Evolutionary conservation across 192 early-diverging fungal genomes (phyloP).

Genomic region (Coemansia aciculifera): DNA sequence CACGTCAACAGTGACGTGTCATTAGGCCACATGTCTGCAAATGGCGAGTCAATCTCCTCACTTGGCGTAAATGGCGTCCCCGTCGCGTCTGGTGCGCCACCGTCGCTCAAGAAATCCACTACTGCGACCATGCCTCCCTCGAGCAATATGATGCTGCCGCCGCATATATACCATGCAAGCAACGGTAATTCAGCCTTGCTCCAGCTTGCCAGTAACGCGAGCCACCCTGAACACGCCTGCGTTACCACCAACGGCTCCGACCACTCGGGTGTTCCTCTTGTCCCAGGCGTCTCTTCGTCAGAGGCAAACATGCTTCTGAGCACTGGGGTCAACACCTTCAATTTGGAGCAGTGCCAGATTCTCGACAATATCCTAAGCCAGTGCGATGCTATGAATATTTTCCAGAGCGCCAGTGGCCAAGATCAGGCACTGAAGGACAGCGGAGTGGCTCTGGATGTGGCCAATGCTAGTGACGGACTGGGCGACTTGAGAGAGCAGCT

Average conservation of each 20-base stretch:
- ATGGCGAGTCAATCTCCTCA: neutral
- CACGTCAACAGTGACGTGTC: slow-evolving; percentile 4
- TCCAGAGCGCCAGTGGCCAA: neutral
- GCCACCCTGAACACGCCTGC: neutral
- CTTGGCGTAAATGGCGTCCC: neutral
- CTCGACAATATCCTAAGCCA: neutral
- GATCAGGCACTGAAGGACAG: neutral
- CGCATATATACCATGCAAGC: slow-evolving; percentile 1
- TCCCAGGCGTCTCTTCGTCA: neutral
- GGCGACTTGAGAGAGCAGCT: neutral
- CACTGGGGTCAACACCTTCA: neutral
- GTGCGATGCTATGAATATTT: neutral
- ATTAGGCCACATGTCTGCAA: neutral
- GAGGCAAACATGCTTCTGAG: neutral
- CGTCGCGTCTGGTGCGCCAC: neutral
- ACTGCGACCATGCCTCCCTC: neutral
- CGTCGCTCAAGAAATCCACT: neutral
- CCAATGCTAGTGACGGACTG: neutral
- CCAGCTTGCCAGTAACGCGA: neutral
- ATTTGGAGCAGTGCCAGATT: neutral
- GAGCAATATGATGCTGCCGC: neutral
- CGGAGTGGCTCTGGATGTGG: neutral
- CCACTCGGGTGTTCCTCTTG: neutral
- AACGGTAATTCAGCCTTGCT: slow-evolving; percentile 3
- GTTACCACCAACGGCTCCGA: neutral